These are phyloP conservation scores for Plasmodium vivax DNA, from an alignment of 169 alveolate species.

Conservation along the genomic window DNA sequence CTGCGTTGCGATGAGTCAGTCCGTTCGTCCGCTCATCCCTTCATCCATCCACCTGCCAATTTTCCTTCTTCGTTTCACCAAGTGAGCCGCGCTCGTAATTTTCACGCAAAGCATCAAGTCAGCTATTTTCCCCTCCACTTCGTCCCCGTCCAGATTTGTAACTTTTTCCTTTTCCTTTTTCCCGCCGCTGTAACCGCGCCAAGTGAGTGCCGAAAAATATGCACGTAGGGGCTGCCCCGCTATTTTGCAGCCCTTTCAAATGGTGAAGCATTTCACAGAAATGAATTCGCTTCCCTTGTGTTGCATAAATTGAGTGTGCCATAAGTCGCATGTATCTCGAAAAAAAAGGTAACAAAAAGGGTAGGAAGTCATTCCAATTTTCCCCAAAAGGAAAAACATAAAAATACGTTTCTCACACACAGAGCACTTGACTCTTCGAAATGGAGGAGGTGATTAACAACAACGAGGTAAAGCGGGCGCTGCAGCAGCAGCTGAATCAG, in stretches of 20 bases:
- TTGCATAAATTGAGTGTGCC: not conserved
- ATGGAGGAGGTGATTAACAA: conserved; percentile 52
- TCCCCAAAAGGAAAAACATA: not conserved
- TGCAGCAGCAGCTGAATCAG: conserved; percentile 46
- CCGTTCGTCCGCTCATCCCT: not conserved
- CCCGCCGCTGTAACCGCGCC: not conserved
- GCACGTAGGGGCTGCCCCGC: not conserved
- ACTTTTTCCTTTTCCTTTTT: not conserved
- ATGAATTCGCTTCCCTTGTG: not conserved
- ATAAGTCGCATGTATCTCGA: not conserved
- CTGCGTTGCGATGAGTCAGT: not conserved
- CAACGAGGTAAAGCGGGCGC: conserved; percentile 31
- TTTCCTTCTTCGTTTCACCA: not conserved
- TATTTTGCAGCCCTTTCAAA: not conserved
- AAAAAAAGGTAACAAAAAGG: not conserved
- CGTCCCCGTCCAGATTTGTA: not conserved
- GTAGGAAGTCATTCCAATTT: not conserved
- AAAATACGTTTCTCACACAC: not conserved
- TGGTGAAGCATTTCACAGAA: not conserved
- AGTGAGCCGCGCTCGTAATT: not conserved
- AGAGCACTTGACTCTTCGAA: not conserved
- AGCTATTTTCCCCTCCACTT: not conserved
- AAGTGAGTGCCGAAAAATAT: not conserved
- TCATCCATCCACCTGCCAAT: not conserved
- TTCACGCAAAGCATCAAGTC: not conserved